Percentiles rank a stretch among this genome's conserved stretches.
Conservation (phyloP, 352 stramenopile genomes). For the Pythium dissotocum region DNA sequence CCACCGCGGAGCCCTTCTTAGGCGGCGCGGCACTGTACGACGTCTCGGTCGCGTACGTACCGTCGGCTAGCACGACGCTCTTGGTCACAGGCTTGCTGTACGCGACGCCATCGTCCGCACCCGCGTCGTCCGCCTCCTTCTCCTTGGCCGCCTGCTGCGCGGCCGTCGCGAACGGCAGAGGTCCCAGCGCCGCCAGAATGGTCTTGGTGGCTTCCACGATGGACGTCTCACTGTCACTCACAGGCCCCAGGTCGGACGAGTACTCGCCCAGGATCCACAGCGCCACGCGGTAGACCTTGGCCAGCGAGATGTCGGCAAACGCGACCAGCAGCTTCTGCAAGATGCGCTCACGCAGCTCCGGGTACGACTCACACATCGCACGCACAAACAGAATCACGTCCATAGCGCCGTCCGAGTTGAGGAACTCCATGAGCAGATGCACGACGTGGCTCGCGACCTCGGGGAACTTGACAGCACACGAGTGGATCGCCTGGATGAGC, state of each 20-base stretch:
- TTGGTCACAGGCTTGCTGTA: conserved; percentile 94
- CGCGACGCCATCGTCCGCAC: conserved; percentile 36
- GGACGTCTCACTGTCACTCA: conserved; percentile 61
- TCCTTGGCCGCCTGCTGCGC: conserved; percentile 29
- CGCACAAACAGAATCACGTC: conserved; percentile 99
- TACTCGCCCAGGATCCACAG: conserved; percentile 98
- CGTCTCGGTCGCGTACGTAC: conserved; percentile 99
- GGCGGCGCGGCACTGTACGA: conserved; percentile 57
- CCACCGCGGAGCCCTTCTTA: conserved; percentile 33
- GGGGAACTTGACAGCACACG: conserved; percentile 97
- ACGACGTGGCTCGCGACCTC: conserved; percentile 98
- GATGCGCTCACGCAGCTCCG: conserved; percentile 90
- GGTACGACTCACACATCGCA: conserved; percentile 97
- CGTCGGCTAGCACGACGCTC: conserved; percentile 98
- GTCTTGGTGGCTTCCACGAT: conserved; percentile 74
- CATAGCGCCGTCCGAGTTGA: conserved; percentile 96
- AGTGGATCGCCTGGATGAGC: conserved; percentile 98
- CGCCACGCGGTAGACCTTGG: conserved; percentile 96
- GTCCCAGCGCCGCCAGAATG: conserved; percentile 90
- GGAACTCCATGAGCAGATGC: conserved; percentile 99
- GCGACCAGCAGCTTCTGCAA: conserved; percentile 94
- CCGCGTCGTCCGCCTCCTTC: conserved; percentile 14
- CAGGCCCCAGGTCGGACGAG: conserved; percentile 44
- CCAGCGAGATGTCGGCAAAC: conserved; percentile 92
- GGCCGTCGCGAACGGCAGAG: conserved; percentile 67